A percentile compares a stretch with the other conserved stretches of the same genome.
Evolutionary conservation across 805 yeast genomes (phyloP).

Genomic region (Ogataea nitratoaversa): DNA sequence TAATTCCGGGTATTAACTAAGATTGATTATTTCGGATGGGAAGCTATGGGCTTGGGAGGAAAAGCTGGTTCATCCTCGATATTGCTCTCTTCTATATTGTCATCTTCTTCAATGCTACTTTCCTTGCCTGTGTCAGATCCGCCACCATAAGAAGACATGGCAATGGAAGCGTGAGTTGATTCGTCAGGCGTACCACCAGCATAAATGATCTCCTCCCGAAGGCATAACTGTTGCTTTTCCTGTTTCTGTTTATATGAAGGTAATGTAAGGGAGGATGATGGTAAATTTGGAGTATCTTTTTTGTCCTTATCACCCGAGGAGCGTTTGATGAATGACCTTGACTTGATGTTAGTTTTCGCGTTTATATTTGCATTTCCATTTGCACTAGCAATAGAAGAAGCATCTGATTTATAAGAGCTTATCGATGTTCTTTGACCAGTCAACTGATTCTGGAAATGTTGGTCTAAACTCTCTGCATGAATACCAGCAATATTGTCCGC

Average conservation of each 20-base stretch:
- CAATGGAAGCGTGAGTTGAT: neutral
- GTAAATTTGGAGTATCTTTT: neutral
- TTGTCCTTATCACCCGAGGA: too few relatives aligned
- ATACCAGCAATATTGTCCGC: conserved; percentile 46
- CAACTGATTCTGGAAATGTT: conserved; percentile 4
- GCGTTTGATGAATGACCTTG: too few relatives aligned
- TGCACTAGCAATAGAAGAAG: neutral
- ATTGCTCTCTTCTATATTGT: too few relatives aligned
- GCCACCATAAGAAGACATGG: neutral
- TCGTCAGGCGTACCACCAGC: conserved; percentile 1
- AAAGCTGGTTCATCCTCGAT: too few relatives aligned
- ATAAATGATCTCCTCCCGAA: conserved; percentile 1
- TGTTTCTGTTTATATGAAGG: too few relatives aligned
- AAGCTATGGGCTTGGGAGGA: too few relatives aligned
- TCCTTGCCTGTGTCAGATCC: neutral
- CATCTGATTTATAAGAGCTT: neutral
- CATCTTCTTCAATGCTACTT: too few relatives aligned
- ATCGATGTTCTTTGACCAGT: neutral
- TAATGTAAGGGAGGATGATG: too few relatives aligned
- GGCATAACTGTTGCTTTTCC: neutral
- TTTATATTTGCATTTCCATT: too few relatives aligned
- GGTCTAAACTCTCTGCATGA: conserved; percentile 21
- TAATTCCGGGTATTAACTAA: too few relatives aligned
- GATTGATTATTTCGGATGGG: too few relatives aligned
- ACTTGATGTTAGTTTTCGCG: too few relatives aligned